Base-by-base conservation (phyloP, 1,139 yeast genomes). In the Tardiomyces digboiensis region DNA sequence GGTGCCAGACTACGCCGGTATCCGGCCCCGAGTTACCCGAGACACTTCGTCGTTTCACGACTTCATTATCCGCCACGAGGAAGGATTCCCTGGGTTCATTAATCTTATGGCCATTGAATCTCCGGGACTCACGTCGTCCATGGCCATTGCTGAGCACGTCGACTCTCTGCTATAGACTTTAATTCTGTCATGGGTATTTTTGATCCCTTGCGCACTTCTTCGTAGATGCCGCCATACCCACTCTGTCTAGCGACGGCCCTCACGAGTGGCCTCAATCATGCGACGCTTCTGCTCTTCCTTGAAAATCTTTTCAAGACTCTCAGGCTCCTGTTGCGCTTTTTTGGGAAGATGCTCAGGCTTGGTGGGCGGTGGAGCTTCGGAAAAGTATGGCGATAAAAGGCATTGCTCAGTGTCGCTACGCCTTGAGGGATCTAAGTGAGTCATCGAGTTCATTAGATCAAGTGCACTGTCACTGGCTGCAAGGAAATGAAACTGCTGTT, bases 401-500 rank as follows among this genome's bases (percentile, higher is more conserved):
- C 94, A 91, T 45, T 70, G 68, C 3, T 75, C 75, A 47, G 91
- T 78, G 47, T 74, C 73, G 64, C 83, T 76, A 52, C 98, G 72
- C 51, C 76, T 71, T 18, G 76, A 67, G 1, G 98, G 98, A 57
- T 88, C 88, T 68, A 89, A 71, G 40, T 72, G 75, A 6, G 93
- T 74, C 84, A 91, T 74, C 1, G 76, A 75, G 45, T 76, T 72
- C 74, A 91, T 72, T 48, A 89, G 66, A 53, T 85, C 88, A 45
- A 91, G 66, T 0, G 97, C 97, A 45, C 72, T 69, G 47, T 87
- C 95, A 1, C 94, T 83, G 2, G 97, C 97, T 0, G 97, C 97
- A 46, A 87, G 79, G 60, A 91, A 91, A 50, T 97, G 66, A 49
- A 78, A 80, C 54, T 95, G 74, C 47, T 89, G 67, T 61, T 89